Base-by-base conservation (phyloP, 169 alveolate genomes). In the Babesia ovis region DNA sequence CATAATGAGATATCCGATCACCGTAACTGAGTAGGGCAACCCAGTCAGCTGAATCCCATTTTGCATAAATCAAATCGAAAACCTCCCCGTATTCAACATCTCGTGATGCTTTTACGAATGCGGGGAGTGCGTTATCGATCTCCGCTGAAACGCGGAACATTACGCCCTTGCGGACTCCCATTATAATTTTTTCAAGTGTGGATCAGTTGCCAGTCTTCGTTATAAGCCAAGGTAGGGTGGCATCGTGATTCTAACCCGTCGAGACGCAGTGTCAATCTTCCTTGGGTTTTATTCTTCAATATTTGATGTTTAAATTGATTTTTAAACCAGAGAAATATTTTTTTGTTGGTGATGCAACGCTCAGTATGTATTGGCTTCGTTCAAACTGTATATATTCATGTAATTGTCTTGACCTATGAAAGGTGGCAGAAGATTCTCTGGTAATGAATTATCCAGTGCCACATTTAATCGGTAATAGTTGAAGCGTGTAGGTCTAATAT, bases 121-220 rank as follows among this genome's bases (percentile, higher is more conserved):
- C 68, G 23, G 87, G 87, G 8, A 79, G 55, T 29, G 87, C 74
- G 45, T 70, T 57, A 35, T 62, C 74, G 43, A 69, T 43, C 53
- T 58, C 75, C 62, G 82, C 34, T 22, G 85, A 69, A n/a, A 79
- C 29, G 22, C 66, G 77, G 51, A 29, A 42, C 55, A 59, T 39
- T 16, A 79, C 74, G 29, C 66, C 83, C 41, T 34, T 9, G 8
- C 45, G 14, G 23, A 37, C 50, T 25, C 32, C 62, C 74, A 64
- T 46, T 25, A 9, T n/a, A n/a, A n/a, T 64, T 60, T 37, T 34
- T n/a, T 6, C 4, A 32, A 57, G 20, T 57, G 50, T 31, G 46
- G 18, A 20, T 6, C 45, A n/a, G 34, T 8, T 12, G 51, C 16
- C 2, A 16, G 50, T 20, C 32, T 16, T 0, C 32, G 50, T 31